A percentile compares a stretch with the other conserved stretches of the same genome.
Conservation (phyloP, 768 basidiomycete species). For the Boletus rubescentipes region DNA sequence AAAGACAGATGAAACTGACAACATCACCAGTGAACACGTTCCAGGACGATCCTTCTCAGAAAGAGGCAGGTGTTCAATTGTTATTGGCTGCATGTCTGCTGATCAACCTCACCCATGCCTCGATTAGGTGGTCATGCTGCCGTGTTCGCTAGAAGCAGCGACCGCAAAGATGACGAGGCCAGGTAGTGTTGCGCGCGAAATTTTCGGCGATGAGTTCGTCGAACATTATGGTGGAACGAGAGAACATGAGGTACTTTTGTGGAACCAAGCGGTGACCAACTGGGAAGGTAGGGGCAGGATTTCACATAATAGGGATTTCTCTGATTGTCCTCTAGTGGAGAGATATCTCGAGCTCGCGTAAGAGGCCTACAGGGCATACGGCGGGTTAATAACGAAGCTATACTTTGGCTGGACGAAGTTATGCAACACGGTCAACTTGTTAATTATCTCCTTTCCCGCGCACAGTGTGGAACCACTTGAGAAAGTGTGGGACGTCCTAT, state of each 20-base stretch:
- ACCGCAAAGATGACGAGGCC: conserved; percentile 76
- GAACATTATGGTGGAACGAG: conserved; percentile 97
- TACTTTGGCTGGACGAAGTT: background rate
- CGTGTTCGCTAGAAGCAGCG: conserved; percentile 76
- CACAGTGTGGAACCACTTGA: conserved; percentile 57
- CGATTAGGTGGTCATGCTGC: conserved; percentile 67
- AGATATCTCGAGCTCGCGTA: conserved; percentile 83
- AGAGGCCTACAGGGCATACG: background rate
- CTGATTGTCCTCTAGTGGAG: conserved; percentile 53
- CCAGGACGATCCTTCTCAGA: conserved; percentile 44
- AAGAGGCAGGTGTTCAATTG: conserved; percentile 50
- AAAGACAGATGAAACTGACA: conserved; percentile 65
- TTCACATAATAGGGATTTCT: background rate
- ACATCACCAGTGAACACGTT: conserved; percentile 61
- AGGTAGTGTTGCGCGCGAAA: conserved; percentile 80
- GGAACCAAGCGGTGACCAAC: conserved; percentile 88
- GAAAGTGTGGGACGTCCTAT: conserved; percentile 73
- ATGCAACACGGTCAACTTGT: background rate
- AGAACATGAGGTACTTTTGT: conserved; percentile 82
- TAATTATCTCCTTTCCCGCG: conserved; percentile 17
- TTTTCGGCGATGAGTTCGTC: conserved; percentile 88
- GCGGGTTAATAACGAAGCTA: background rate
- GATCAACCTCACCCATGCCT: background rate
- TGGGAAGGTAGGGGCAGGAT: conserved; percentile 77
- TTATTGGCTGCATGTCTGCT: background rate